Base-by-base conservation (phyloP, 2,329 filamentous ascomycete species). In the Fusarium sp. region DNA sequence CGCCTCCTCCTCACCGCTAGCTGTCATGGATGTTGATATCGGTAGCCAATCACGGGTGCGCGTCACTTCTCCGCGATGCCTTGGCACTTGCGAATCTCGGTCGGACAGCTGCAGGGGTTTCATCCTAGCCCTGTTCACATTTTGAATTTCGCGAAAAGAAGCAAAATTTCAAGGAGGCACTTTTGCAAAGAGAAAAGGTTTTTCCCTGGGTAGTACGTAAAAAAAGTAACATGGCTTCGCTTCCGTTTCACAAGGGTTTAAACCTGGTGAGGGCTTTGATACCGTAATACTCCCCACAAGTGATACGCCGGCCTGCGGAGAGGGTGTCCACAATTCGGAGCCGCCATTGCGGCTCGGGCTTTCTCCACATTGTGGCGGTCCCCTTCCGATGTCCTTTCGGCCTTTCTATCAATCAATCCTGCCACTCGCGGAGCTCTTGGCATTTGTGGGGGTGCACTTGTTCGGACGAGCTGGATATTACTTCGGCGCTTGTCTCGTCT, bases 1-100 rank as follows among this genome's bases (percentile, higher is more conserved):
- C 26, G 15, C 28, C 32, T 36, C 19, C 31, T 32, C 39, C 50
- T 64, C 61, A 64, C 61, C 61, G 61, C 61, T 50, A 47, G 61
- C 61, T 39, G 55, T 50, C 61, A 65, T 61, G 61, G 61, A 46
- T 65, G 47, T 50, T 5, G 36, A 52, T 64, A 40, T 56, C 9
- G 61, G 61, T 64, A 64, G 55, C 61, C 61, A 64, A 64, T 65
- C 42, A 57, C 55, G 55, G 61, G 39, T 45, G 35, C 19, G 8
- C 8, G 38, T 41, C 8, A n/a, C 55, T 61, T 61, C 61, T 64
- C 61, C 61, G 61, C 61, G 50, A 64, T 52, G 46, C 40, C 60
- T 59, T 53, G 53, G 43, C 31, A 35, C 34, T 51, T 48, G 26
- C 46, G 46, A 59, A 63, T 63, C 34, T 54, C 42, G 58, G 56